Evolutionary conservation across 441 rosid genomes (phyloP).

Genomic region (Adansonia madagascariensis): DNA sequence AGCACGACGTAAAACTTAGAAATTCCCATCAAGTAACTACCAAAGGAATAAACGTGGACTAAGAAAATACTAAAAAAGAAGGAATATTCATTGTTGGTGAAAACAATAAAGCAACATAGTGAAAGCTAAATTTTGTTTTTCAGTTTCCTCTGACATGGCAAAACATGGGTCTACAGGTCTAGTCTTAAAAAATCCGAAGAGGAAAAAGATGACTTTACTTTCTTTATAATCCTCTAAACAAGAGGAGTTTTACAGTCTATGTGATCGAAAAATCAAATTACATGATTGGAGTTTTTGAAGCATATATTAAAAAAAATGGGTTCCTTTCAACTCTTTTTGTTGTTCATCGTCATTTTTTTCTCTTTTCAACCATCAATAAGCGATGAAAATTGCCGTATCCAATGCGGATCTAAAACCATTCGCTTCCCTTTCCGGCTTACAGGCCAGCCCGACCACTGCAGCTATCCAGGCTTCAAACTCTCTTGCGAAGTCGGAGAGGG

Average conservation of each 20-base stretch:
- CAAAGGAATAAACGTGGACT: neutral
- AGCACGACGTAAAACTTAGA: too few species aligned
- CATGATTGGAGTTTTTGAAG: neutral
- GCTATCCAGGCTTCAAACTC: constrained; percentile 23
- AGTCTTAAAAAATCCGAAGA: neutral
- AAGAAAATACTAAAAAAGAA: neutral
- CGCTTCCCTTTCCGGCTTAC: constrained; percentile 50
- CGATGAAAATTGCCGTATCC: neutral
- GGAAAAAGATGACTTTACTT: neutral
- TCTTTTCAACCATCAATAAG: neutral
- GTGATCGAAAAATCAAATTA: neutral
- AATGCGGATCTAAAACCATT: constrained; percentile 14
- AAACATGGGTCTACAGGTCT: neutral
- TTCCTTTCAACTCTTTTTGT: neutral
- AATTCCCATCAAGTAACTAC: neutral
- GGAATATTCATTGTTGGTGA: neutral
- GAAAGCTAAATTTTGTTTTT: neutral
- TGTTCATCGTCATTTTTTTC: constrained; percentile 15
- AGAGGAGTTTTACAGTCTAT: too few species aligned
- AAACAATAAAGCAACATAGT: neutral
- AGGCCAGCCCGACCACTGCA: constrained; percentile 16
- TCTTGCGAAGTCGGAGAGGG: neutral
- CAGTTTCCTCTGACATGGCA: neutral
- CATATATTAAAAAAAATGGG: constrained; percentile 16
- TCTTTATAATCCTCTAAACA: neutral